Percentiles rank a stretch among this genome's conserved stretches.
Evolutionary conservation across 176 grass and related monocot genomes (phyloP).

Genomic region (Dactylis glomerata): DNA sequence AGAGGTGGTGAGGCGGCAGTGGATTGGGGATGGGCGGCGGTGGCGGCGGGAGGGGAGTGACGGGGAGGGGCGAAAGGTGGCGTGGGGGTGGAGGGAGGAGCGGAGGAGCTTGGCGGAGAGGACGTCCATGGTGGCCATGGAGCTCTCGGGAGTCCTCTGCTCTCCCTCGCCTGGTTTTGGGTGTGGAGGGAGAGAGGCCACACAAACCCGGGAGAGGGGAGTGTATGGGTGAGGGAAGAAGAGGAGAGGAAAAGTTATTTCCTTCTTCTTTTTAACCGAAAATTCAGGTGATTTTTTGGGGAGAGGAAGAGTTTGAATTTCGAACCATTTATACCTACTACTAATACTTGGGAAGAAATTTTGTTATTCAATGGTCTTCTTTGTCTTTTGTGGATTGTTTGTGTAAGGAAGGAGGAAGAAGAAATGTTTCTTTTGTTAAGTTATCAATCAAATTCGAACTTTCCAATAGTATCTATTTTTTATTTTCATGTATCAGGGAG

Average conservation of each 20-base stretch:
- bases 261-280: not conserved
- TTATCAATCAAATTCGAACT: too few species aligned
- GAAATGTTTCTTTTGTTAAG: too few species aligned
- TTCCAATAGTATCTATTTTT: too few species aligned
- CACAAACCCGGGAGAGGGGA: not conserved
- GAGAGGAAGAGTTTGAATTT: not conserved
- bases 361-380: not conserved
- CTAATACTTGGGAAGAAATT: not conserved
- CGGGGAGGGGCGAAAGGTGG: not conserved
- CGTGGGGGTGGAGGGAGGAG: constrained; percentile 38
- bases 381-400: not conserved
- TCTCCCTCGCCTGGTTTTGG: constrained; percentile 12
- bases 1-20: constrained; percentile 46
- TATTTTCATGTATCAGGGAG: too few species aligned
- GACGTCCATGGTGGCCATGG: constrained; percentile 58
- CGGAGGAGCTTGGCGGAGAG: constrained; percentile 55
- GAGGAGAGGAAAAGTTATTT: not conserved
- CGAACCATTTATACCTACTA: not conserved
- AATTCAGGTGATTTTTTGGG: not conserved
- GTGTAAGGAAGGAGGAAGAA: not conserved
- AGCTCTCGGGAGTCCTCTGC: constrained; percentile 5
- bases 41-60: constrained; percentile 20
- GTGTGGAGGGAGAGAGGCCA: constrained; percentile 42
- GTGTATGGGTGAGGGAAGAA: constrained; percentile 21
- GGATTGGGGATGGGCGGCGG: constrained; percentile 18